phyloP scores from a whole-genome alignment of 257 asterid genomes.

The Galeopsis tetrahit region DNA sequence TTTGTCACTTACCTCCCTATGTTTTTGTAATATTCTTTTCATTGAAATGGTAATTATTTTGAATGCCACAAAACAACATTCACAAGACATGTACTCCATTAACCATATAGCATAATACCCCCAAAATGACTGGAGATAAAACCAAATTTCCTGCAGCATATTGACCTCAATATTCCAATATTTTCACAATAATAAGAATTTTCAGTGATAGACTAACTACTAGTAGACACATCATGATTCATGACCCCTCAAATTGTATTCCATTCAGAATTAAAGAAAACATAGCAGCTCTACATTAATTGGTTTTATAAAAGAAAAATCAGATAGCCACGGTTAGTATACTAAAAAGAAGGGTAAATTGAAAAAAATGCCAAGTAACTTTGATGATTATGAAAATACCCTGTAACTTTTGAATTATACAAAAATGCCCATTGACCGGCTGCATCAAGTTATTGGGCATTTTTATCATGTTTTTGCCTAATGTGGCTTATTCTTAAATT shows the following conservation, averaged over 20 bases:
- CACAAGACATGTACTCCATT: background rate
- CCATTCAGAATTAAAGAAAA: background rate
- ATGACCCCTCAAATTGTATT: background rate
- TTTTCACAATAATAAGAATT: background rate
- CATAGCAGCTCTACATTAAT: constrained; percentile 9
- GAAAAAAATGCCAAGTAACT: too few species aligned
- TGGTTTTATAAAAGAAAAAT: background rate
- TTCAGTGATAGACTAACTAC: background rate
- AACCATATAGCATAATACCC: background rate
- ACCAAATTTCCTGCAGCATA: constrained; percentile 6
- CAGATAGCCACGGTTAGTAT: background rate
- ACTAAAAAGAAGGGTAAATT: background rate
- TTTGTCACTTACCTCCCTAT: background rate
- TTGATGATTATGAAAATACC: too few species aligned
- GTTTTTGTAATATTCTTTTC: background rate
- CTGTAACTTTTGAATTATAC: too few species aligned
- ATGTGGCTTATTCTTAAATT: too few species aligned
- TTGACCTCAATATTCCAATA: background rate
- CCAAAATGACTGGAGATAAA: background rate
- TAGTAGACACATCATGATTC: background rate
- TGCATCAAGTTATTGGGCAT: too few species aligned
- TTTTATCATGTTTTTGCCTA: too few species aligned
- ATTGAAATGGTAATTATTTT: background rate
- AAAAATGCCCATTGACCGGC: too few species aligned
- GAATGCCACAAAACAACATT: background rate